Conservation (phyloP, 352 stramenopile genomes). For the Phytophthora pisi region DNA sequence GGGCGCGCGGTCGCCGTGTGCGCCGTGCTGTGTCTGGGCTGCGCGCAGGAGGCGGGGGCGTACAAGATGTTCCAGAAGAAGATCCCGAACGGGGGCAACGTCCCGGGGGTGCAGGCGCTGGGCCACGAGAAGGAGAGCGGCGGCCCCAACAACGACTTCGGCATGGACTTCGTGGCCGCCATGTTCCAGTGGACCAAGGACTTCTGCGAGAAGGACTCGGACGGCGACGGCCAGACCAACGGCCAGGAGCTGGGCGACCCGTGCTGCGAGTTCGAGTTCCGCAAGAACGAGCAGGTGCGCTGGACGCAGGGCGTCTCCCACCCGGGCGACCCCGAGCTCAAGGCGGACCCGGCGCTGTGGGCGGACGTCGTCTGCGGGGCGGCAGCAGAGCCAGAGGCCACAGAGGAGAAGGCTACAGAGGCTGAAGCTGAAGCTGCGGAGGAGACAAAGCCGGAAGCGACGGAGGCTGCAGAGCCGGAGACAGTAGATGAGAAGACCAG, state of each 20-base stretch:
- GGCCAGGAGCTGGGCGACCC: conserved; percentile 34
- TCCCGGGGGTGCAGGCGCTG: conserved; percentile 36
- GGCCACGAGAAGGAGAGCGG: conserved; percentile 35
- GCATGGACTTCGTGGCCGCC: conserved; percentile 41
- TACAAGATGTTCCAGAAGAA: conserved; percentile 37
- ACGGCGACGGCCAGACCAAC: conserved; percentile 35
- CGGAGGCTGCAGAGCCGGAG: not conserved
- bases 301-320: conserved; percentile 41
- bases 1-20: not conserved
- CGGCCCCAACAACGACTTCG: conserved; percentile 52
- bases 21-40: not conserved
- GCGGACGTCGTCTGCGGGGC: conserved; percentile 30
- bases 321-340: conserved; percentile 30
- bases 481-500: not conserved
- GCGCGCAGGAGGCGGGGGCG: not conserved
- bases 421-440: not conserved
- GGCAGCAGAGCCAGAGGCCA: not conserved
- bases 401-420: not conserved
- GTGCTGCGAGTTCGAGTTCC: conserved; percentile 63
- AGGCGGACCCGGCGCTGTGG: conserved; percentile 34
- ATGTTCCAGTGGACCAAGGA: conserved; percentile 44
- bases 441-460: not conserved
- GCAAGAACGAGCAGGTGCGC: conserved; percentile 27
- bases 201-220: conserved; percentile 53
- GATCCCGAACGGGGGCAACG: conserved; percentile 38